Conservation (phyloP, 2,329 filamentous ascomycete species). For the Botrytis byssoidea region DNA sequence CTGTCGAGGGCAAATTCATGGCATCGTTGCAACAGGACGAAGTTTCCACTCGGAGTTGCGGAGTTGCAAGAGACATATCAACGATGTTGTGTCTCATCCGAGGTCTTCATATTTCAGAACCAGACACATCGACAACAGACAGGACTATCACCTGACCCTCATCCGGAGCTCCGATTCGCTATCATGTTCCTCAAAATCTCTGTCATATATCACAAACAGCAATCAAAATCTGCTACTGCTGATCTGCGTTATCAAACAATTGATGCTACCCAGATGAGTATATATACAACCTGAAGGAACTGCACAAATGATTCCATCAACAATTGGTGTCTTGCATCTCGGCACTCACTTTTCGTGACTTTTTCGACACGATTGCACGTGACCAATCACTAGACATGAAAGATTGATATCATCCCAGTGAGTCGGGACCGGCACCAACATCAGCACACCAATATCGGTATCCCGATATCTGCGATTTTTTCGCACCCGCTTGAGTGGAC, state of each 20-base stretch:
- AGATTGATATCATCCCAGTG: not conserved
- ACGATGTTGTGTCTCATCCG: not conserved
- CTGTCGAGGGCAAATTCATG: not conserved
- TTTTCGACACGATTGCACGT: not conserved
- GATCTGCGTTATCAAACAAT: not conserved
- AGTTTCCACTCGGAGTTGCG: not conserved
- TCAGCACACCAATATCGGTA: not conserved
- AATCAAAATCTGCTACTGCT: not conserved
- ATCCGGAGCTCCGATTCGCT: conserved; percentile 5
- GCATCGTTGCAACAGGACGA: not conserved
- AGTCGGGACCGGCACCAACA: not conserved
- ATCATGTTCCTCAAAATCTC: not conserved
- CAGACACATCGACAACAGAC: not conserved
- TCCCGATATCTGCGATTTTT: not conserved
- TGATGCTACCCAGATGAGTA: not conserved
- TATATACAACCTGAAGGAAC: not conserved
- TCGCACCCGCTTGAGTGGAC: not conserved
- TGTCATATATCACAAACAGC: not conserved
- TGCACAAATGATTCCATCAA: not conserved
- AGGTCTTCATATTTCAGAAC: not conserved
- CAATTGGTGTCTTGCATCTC: not conserved
- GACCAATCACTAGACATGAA: not conserved
- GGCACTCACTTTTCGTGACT: not conserved
- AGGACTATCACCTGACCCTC: not conserved
- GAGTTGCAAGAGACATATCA: not conserved